phyloP scores from a whole-genome alignment of 208 protist species.

The Leishmania aethiopica region DNA sequence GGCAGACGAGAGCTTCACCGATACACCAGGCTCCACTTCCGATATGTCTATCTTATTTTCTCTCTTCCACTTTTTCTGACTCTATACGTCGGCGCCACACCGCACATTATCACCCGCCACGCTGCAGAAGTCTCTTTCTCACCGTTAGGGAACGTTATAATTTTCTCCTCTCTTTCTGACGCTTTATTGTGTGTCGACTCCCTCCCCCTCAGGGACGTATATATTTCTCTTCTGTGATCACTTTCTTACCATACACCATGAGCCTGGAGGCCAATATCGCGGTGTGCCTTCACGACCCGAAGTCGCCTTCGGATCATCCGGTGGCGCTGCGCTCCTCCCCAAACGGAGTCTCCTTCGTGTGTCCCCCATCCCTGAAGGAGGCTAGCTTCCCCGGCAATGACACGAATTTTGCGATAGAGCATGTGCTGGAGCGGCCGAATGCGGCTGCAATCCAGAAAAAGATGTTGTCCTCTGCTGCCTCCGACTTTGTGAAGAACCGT shows the following conservation, averaged over 20 bases:
- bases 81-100: not conserved
- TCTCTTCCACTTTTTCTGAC: not conserved
- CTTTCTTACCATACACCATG: slow-evolving; percentile 3
- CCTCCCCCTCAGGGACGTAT: not conserved
- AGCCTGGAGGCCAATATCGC: slow-evolving; percentile 74
- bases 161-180: not conserved
- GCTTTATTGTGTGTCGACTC: not conserved
- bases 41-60: not conserved
- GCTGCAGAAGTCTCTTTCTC: not conserved
- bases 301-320: slow-evolving; percentile 41
- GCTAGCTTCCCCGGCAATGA: slow-evolving; percentile 76
- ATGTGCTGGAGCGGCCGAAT: slow-evolving; percentile 51
- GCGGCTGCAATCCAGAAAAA: slow-evolving; percentile 36
- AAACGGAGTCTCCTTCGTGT: slow-evolving; percentile 61
- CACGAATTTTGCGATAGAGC: slow-evolving; percentile 65
- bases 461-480: slow-evolving; percentile 40
- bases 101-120: not conserved
- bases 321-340: slow-evolving; percentile 40
- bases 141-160: not conserved
- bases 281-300: slow-evolving; percentile 70
- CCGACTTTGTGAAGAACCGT: slow-evolving; percentile 59
- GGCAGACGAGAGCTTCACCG: not conserved
- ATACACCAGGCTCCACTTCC: not conserved
- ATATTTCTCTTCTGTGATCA: slow-evolving; percentile 1
- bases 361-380: slow-evolving; percentile 56